Conservation (phyloP, 2,329 filamentous ascomycete genomes). For the Cladosporium sp. region DNA sequence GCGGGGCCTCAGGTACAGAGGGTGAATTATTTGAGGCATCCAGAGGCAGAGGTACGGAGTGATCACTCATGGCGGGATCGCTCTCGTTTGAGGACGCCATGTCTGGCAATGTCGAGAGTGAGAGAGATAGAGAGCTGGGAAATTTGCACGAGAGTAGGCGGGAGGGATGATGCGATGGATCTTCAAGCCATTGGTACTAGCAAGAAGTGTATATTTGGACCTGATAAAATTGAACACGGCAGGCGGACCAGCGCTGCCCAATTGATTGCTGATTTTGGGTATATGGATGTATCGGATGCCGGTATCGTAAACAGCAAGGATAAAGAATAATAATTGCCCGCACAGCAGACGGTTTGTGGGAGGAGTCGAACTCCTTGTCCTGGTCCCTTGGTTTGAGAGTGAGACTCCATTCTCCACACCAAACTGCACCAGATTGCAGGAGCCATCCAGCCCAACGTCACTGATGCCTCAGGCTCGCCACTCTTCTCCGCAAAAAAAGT, state of each 20-base stretch:
- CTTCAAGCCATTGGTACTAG: slow-evolving; percentile 15
- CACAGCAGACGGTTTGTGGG: not conserved
- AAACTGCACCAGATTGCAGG: not conserved
- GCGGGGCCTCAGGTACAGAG: not conserved
- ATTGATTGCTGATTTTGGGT: not conserved
- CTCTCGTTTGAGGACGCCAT: slow-evolving; percentile 20
- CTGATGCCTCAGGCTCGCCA: not conserved
- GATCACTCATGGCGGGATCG: not conserved
- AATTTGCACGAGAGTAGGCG: slow-evolving; percentile 6
- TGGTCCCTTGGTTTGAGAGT: not conserved
- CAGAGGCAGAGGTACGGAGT: not conserved
- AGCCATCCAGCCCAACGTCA: not conserved
- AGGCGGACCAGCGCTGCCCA: not conserved
- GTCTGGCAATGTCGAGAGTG: slow-evolving; percentile 23
- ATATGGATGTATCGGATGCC: not conserved
- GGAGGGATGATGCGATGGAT: slow-evolving; percentile 8
- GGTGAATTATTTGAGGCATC: not conserved
- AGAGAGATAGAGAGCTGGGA: not conserved
- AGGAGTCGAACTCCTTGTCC: not conserved
- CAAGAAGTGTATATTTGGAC: not conserved
- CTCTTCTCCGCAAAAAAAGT: not conserved
- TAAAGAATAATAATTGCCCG: not conserved
- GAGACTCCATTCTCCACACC: not conserved
- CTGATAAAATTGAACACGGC: not conserved
- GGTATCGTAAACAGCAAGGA: not conserved